Base-by-base conservation (phyloP, 768 basidiomycete genomes). In the Boletales sp. region DNA sequence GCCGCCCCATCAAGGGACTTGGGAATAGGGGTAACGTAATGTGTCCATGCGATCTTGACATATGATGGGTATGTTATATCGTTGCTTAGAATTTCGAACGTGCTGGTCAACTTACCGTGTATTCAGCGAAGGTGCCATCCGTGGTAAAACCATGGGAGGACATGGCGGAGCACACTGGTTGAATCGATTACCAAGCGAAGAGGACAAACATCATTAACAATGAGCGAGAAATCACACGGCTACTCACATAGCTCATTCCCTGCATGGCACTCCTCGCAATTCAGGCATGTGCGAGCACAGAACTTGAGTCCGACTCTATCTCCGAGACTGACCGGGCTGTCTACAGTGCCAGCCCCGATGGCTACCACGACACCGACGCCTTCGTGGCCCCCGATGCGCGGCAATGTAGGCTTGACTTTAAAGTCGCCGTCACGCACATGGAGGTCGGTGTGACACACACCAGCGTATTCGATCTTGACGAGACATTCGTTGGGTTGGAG, bases 291-390 rank as follows among this genome's bases (percentile, higher is more conserved):
- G 33, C 69, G 64, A 15, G 71, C 72, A 30, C 71, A 49, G 68
- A 72, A 77, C 31, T 76, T 77, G 57, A 77, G 65, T 10, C 76
- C 74, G 25, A 75, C 76, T 14, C 67, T 54, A 35, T 74, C 72
- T 14, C 73, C 76, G 39, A 74, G n/a, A 21, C 59, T 67, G 48
- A 73, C 63, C 3, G 54, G 57, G 31, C 66, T 67, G 3, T 58
- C 53, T 8, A 45, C 17, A 1, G 70, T 69, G 44, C 69, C 58
- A 9, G 69, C 57, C 19, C 66, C 75, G 35, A 80, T 73, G 17
- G 74, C 76, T n/a, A 76, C 72, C 48, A 80, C 57, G 32, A 49
- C 56, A 21, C 77, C 77, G 3, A 71, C 73, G 17, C 77, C 76
- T 52, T 78, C 76, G 58, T 77, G 77, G 0, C 77, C 75, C 1